Evolutionary conservation across 1,284 basidiomycete species (phyloP), one percentile per base, ranked within the genome.

Genomic region (Phaffia rhodozyma): DNA sequence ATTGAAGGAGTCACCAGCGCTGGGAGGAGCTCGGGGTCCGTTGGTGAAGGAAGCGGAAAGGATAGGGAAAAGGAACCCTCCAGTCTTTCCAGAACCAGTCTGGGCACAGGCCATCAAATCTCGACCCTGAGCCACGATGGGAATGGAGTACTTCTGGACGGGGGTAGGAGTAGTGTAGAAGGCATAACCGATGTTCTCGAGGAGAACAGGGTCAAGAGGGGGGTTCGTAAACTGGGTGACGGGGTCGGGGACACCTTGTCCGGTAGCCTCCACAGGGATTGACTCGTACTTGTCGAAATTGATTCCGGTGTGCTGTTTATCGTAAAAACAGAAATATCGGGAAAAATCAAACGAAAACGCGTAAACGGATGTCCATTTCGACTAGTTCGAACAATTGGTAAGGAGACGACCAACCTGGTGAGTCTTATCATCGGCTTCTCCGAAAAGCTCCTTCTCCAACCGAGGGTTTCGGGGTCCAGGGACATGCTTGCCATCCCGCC

Each of bases 271-370:
- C 71, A 99, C 93, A 68, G 96, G 96, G 73, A 98, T 98, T 77
- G 98, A 94, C 76, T 96, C 93, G 75, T 98, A 99, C 79, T 96
- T 96, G 81, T 98, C 96, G 74, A 99, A 99, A 81, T 99, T 99
- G 81, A 99, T 97, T 70, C 96, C 96, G 58, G 93, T 96, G 72
- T 91, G 86, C 75, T 93, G 87, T 73, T 84, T 86, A n/a, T 27
- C 55, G 9, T 34, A 50, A 11, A 55, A 13, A 49, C 7, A n/a
- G 1, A 21, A 16, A 25, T 29, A 29, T 34, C 13, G 20, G 3
- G 55, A 16, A 16, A n/a, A 51, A 47, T 30, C 13, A 52, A 50
- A 16, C 20, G 55, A 62, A n/a, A 43, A 43, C 38, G 38, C 13
- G 38, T 43, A 16, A 43, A 16, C 13, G 5, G 21, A 49, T 20